A percentile compares a stretch with the other conserved stretches of the same genome.
Evolutionary conservation across 176 grass and related monocot species (phyloP).

Genomic region (Oryza glaberrima): DNA sequence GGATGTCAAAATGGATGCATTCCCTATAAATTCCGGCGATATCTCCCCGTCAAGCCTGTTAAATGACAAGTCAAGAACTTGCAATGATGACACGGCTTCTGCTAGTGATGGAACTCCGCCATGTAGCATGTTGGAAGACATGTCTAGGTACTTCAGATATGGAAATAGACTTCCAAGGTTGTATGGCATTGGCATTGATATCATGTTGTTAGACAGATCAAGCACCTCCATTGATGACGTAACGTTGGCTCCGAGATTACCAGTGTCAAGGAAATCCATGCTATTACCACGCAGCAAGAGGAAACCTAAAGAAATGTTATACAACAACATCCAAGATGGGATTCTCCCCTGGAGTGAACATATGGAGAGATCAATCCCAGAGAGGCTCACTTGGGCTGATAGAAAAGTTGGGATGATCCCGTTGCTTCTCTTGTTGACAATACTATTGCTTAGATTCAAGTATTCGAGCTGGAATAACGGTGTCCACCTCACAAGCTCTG

Average conservation of each 20-base stretch:
- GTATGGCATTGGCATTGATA: background rate
- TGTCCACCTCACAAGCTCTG: background rate
- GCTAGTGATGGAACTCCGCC: background rate
- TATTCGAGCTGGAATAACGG: background rate
- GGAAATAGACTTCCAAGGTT: background rate
- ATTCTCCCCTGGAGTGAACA: background rate
- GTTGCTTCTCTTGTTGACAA: background rate
- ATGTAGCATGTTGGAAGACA: background rate
- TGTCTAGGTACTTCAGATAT: background rate
- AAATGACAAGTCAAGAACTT: background rate
- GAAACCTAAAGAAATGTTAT: background rate
- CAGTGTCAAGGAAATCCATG: background rate
- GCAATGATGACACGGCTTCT: background rate
- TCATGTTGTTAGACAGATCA: background rate
- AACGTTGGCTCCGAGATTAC: background rate
- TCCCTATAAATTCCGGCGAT: background rate
- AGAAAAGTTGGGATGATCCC: background rate
- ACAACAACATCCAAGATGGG: background rate
- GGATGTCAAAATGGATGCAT: background rate
- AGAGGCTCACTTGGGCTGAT: background rate
- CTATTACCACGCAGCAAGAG: background rate
- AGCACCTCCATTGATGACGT: background rate
- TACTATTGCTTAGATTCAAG: background rate
- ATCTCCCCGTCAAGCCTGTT: background rate
- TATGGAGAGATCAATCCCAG: background rate